Evolutionary conservation across 805 yeast genomes (phyloP), one percentile per base, ranked within the genome.

Genomic region (Spencermartinsiella europaea): DNA sequence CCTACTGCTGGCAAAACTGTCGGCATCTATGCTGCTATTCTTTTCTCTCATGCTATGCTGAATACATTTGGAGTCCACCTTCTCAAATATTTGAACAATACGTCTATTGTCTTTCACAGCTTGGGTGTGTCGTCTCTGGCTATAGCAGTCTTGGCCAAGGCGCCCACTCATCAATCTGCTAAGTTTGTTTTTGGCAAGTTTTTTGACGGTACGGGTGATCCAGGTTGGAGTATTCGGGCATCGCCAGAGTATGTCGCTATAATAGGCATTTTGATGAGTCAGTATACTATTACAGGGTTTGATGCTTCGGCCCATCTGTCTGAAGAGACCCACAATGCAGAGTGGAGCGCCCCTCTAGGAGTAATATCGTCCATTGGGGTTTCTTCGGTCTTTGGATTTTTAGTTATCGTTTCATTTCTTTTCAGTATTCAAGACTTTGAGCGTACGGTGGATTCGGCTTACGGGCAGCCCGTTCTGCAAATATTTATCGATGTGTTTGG

Each of bases 231-330:
- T 28, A 42, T 38, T 5, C 46, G 54, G 20, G 56, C 53, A 2
- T 51, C 56, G 21, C 49, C 51, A 14, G 58, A 50, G 27, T 53
- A 53, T 38, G 56, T 55, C 21, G 57, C 54, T 19, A 48, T 48
- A 7, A 27, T 44, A 27, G 57, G 57, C 14, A 46, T 53, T 20
- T 44, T 53, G 7, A 52, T 47, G 51, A 45, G 51, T 21, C 55
- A 52, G 47, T 83, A 89, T 87, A 80, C 86, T n/a, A 81, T 83
- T 58, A 83, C 85, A 19, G 80, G 84, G 0, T 82, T 81, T 59
- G 88, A 83, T 61, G 77, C 85, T 4, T 79, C 83, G 55, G 80
- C 83, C 40, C 88, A 83, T 66, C 78, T 81, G 78, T 72, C 83
- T 17, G 90, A 83, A 62, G 88, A 83, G 62, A 83, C 84, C 19